These are phyloP conservation scores for Talaromyces ruber DNA, from an alignment of 495 filamentous ascomycete genomes.

Conservation along the genomic window DNA sequence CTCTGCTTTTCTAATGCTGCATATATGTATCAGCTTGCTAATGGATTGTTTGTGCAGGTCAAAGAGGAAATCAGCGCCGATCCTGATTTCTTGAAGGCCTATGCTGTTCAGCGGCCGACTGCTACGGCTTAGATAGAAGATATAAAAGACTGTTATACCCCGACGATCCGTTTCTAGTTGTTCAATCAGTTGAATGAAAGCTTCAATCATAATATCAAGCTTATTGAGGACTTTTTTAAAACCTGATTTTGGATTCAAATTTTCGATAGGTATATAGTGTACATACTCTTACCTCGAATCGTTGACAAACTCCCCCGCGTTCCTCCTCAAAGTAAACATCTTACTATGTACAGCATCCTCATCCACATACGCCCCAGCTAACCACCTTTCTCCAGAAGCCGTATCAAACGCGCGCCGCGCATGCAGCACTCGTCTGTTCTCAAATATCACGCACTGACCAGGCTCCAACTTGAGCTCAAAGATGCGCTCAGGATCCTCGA, in stretches of 20 bases:
- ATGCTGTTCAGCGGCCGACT: conserved; percentile 36
- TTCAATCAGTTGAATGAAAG: conserved; percentile 1
- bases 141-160: conserved; percentile 2
- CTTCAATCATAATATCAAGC: not conserved
- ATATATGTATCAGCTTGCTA: not conserved
- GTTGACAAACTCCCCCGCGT: conserved; percentile 28
- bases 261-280: no score
- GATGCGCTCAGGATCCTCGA: conserved; percentile 37
- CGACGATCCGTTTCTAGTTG: not conserved
- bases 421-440: conserved; percentile 73
- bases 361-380: conserved; percentile 79
- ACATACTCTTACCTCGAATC: not conserved
- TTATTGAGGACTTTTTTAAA: no score
- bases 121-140: conserved; percentile 10
- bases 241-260: no score
- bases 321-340: conserved; percentile 5
- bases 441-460: conserved; percentile 80
- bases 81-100: conserved; percentile 67
- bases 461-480: conserved; percentile 65
- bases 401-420: conserved; percentile 65
- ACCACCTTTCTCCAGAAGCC: conserved; percentile 51
- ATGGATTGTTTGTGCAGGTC: conserved; percentile 36
- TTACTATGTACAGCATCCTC: conserved; percentile 46
- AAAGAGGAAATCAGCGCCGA: conserved; percentile 69
- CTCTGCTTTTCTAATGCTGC: not conserved